These are phyloP conservation scores for Tolypocladium capitatum DNA, from an alignment of 2,329 filamentous ascomycete species.

Conservation along the genomic window DNA sequence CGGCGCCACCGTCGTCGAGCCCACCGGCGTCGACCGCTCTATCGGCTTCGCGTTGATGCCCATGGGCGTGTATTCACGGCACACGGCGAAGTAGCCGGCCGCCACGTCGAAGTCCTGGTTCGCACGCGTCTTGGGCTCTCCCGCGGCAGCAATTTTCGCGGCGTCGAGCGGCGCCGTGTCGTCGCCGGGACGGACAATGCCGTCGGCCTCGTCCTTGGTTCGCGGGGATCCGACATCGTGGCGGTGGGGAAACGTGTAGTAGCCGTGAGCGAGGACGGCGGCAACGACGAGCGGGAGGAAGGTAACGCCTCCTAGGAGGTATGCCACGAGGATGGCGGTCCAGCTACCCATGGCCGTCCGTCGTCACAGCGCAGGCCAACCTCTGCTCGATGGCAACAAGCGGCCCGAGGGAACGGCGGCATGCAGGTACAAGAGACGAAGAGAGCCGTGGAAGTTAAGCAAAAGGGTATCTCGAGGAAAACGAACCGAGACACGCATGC, in stretches of 20 bases:
- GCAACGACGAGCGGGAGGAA: slow-evolving; percentile 63
- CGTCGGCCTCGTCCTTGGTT: slow-evolving; percentile 14
- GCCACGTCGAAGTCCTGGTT: slow-evolving; percentile 62
- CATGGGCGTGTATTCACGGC: slow-evolving; percentile 80
- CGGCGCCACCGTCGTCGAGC: slow-evolving; percentile 57
- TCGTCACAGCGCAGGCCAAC: background rate
- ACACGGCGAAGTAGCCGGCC: slow-evolving; percentile 90
- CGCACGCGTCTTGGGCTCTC: slow-evolving; percentile 42
- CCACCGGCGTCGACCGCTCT: slow-evolving; percentile 69
- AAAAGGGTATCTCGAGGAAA: background rate
- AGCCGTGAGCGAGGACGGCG: slow-evolving; percentile 50
- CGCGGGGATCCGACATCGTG: slow-evolving; percentile 20
- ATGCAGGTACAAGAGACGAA: slow-evolving; percentile 3
- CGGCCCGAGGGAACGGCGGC: slow-evolving; percentile 2
- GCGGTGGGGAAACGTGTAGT: slow-evolving; percentile 51
- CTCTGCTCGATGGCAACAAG: slow-evolving; percentile 2
- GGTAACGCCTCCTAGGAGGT: slow-evolving; percentile 76
- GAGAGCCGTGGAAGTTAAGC: background rate
- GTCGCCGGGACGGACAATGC: slow-evolving; percentile 46
- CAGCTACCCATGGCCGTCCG: slow-evolving; percentile 33
- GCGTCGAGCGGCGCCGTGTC: slow-evolving; percentile 51
- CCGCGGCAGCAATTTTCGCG: slow-evolving; percentile 41
- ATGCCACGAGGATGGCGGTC: slow-evolving; percentile 54
- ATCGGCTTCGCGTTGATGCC: slow-evolving; percentile 88
- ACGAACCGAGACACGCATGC: background rate